phyloP scores from a whole-genome alignment of 2,329 filamentous ascomycete species.

The Neurospora sp. region DNA sequence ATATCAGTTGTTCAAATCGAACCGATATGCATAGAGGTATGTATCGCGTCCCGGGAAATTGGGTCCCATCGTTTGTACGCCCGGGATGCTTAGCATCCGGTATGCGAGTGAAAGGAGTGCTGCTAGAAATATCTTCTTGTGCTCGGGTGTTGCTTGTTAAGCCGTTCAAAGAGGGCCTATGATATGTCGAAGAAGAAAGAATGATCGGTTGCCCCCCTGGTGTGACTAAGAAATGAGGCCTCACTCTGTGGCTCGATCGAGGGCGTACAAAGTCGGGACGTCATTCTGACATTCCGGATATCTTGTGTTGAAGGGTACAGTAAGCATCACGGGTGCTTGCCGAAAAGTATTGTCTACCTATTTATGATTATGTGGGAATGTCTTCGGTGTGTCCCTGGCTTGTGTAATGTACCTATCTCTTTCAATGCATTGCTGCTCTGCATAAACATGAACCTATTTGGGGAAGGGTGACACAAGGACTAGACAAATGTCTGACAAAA shows the following conservation, averaged over 20 bases:
- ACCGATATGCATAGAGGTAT: not conserved
- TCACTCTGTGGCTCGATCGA: not conserved
- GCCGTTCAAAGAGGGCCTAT: not conserved
- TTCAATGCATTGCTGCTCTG: not conserved
- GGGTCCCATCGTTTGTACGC: not conserved
- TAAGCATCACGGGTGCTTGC: not conserved
- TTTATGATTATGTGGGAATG: not conserved
- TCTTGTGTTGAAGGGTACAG: not conserved
- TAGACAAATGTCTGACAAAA: not conserved
- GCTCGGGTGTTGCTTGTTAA: not conserved
- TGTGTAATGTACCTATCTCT: not conserved
- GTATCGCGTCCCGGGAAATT: not conserved
- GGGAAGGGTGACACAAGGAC: not conserved
- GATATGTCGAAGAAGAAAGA: not conserved
- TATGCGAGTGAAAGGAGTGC: not conserved
- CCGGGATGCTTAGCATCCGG: not conserved
- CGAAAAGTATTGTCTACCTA: not conserved
- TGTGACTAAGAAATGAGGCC: not conserved
- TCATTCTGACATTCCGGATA: not conserved
- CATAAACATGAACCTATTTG: not conserved
- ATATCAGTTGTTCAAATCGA: not conserved
- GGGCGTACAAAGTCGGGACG: not conserved
- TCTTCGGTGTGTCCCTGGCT: not conserved
- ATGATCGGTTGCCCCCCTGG: not conserved
- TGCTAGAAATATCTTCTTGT: not conserved